Evolutionary conservation across 1,139 yeast genomes (phyloP), one percentile per base, ranked within the genome.

Genomic region (Kodamaea suecica): DNA sequence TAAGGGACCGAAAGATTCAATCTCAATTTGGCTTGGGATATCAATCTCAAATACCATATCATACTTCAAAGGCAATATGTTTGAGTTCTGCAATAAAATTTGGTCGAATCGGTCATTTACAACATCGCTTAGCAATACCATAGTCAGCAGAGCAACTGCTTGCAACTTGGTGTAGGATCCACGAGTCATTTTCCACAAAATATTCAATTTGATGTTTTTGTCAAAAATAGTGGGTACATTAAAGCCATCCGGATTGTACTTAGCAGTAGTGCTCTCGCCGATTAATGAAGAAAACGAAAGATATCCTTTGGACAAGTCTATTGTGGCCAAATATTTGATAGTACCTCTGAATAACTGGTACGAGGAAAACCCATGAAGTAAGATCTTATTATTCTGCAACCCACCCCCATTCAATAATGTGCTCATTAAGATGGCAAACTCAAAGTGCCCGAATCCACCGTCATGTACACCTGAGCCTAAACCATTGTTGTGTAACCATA

Each of bases 361-460:
- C 19, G 95, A 83, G 3, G 96, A 86, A 56, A 84, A 90, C 1
- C 97, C 98, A 48, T 81, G 82, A 30, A 88, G 60, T 39, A 92
- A 66, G 21, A 87, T 80, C 50, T 80, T 82, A 50, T 82, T 82
- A 14, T 94, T 90, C 45, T 71, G 73, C 8, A 67, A 58, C 34
- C 95, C 94, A 48, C 96, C 96, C 47, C 97, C 96, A 45, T 81
- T 79, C 28, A 92, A 66, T 39, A 92, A 65, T 1, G 88, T 84
- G 29, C 95, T 81, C 80, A 87, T 77, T 33, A 90, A 60, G 30
- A 83, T 65, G 17, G 92, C 81, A 61, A 88, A 88, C 61, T 92
- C 97, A 56, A 87, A 87, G 48, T 84, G 86, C 11, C 97, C 97
- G 57, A 92, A 90, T 0, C 97, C 97, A 30, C 88, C 88, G 33